phyloP scores from a whole-genome alignment of 2,329 filamentous ascomycete species.

The Penicillium sp. region DNA sequence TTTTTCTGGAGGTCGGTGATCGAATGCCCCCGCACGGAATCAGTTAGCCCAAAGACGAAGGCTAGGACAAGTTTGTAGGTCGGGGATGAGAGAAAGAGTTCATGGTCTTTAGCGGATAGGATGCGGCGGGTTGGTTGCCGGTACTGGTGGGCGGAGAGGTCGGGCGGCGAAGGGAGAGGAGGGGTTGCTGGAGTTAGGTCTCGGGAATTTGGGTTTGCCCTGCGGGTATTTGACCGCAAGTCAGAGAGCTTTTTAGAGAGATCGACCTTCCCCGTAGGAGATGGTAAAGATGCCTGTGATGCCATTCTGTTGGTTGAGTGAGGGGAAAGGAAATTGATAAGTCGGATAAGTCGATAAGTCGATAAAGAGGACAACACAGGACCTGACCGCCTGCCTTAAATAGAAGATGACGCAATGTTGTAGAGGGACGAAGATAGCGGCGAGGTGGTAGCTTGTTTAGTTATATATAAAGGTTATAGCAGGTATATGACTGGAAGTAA shows the following conservation, averaged over 20 bases:
- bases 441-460: not conserved
- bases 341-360: conserved; percentile 1
- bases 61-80: conserved; percentile 73
- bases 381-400: conserved; percentile 10
- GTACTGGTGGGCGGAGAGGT: conserved; percentile 61
- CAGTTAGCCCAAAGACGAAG: conserved; percentile 83
- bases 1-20: conserved; percentile 27
- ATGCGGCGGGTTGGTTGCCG: conserved; percentile 72
- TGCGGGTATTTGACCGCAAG: conserved; percentile 36
- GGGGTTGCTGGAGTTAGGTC: conserved; percentile 73
- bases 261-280: conserved; percentile 30
- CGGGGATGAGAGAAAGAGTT: conserved; percentile 73
- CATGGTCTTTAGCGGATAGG: conserved; percentile 74
- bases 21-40: conserved; percentile 63
- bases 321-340: conserved; percentile 9
- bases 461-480: not conserved
- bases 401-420: not conserved
- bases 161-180: conserved; percentile 65
- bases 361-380: not conserved
- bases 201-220: conserved; percentile 28
- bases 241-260: conserved; percentile 42
- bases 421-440: not conserved
- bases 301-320: conserved; percentile 23
- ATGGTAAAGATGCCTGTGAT: conserved; percentile 17
- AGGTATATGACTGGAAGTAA: not conserved